Base-by-base conservation (phyloP, 2,329 filamentous ascomycete species). In the Samsoniella hepiali region DNA sequence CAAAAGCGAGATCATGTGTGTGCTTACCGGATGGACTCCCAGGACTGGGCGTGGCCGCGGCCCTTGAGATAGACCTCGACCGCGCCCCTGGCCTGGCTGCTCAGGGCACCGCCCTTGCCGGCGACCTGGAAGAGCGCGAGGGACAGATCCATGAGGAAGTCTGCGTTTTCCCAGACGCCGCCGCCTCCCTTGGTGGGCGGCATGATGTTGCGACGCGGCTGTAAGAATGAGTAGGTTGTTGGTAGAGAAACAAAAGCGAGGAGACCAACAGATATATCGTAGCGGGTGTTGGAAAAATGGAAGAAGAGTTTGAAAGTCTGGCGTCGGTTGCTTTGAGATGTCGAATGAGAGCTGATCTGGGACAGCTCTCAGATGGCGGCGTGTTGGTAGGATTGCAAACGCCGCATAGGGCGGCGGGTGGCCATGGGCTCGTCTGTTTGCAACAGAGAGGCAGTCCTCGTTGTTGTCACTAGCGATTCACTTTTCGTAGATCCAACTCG, bases 11-110 rank as follows among this genome's bases (percentile, higher is more conserved):
- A 22, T 22, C 10, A 9, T 15, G 34, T 6, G 9, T 42, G 8
- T 40, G 6, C 77, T 50, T 74, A 81, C 80, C 80, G 78, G 57
- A 82, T 73, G 1, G 71, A 77, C 36, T 82, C 76, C 78, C 78
- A 82, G 3, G 75, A 77, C n/a, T 77, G 75, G 6, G 66, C 64
- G 58, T 75, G 70, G 8, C 77, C 73, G 6, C 66, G 67, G 13
- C 65, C 49, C n/a, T 70, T 67, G 62, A 81, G 70, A n/a, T 72
- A 72, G 8, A 65, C 65, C 53, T 73, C 69, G 56, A 81, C 68
- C 1, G 68, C 68, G 0, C 71, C 69, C 58, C 73, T 74, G 40
- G 71, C 65, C 32, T 71, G 64, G 15, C 70, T 55, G 15, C 64
- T 68, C 63, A 79, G 70, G 13, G 64, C 69, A 9, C 68, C 69